These are phyloP conservation scores for Chiua sp. DNA, from an alignment of 1,284 basidiomycete genomes.

Conservation along the genomic window DNA sequence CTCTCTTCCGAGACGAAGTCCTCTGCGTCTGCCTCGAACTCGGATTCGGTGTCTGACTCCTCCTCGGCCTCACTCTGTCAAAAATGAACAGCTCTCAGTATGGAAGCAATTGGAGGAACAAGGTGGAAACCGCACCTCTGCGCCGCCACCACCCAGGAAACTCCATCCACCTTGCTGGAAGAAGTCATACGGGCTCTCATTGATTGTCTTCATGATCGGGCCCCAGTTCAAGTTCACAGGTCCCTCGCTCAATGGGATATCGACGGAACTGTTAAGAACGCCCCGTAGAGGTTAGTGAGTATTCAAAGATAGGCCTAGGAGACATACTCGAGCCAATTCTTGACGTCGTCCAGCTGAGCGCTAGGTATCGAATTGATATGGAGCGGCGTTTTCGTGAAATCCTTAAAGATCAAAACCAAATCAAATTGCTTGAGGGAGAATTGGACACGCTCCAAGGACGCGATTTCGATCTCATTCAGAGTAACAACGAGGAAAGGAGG, in stretches of 20 bases:
- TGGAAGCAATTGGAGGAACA: neutral
- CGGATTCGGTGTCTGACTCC: slow-evolving; percentile 77
- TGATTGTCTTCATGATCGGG: slow-evolving; percentile 97
- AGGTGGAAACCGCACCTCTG: slow-evolving; percentile 52
- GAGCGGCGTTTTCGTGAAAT: slow-evolving; percentile 91
- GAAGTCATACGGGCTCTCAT: slow-evolving; percentile 95
- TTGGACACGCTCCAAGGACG: slow-evolving; percentile 96
- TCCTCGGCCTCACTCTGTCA: slow-evolving; percentile 70
- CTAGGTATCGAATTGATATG: slow-evolving; percentile 98
- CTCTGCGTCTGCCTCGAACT: slow-evolving; percentile 74
- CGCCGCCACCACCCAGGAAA: slow-evolving; percentile 79
- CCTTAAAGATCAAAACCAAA: slow-evolving; percentile 95
- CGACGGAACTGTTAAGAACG: slow-evolving; percentile 74
- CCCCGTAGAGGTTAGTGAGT: slow-evolving; percentile 10
- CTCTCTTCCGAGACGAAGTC: slow-evolving; percentile 57
- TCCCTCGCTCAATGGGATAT: slow-evolving; percentile 95
- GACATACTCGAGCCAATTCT: slow-evolving; percentile 97
- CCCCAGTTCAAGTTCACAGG: slow-evolving; percentile 99
- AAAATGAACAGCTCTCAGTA: neutral
- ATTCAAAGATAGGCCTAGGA: slow-evolving; percentile 4
- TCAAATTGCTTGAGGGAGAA: slow-evolving; percentile 98
- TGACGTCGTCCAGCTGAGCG: slow-evolving; percentile 90
- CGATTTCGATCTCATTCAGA: slow-evolving; percentile 94
- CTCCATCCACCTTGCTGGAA: slow-evolving; percentile 99
- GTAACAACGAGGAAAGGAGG: slow-evolving; percentile 97